A percentile compares a stretch with the other conserved stretches of the same genome.
phyloP scores from a whole-genome alignment of 116 monocot genomes.

The Trichopus zeylanicus region DNA sequence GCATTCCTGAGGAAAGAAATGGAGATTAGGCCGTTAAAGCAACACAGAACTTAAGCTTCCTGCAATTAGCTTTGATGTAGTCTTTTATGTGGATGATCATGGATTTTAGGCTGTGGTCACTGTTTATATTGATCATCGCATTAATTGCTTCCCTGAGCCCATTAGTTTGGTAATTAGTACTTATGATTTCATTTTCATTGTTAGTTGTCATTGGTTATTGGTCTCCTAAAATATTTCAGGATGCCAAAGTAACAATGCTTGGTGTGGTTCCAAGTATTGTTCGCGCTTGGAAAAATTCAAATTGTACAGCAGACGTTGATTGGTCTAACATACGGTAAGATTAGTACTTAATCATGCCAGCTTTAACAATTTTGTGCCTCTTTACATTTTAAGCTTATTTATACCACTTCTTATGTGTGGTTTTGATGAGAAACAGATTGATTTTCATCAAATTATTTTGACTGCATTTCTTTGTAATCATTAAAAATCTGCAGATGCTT shows the following conservation, averaged over 20 bases:
- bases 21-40: too few species aligned
- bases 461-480: constrained; percentile 2
- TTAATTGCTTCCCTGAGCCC: not conserved
- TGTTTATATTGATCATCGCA: not conserved
- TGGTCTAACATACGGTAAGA: constrained; percentile 87
- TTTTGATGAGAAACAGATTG: too few species aligned
- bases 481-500: constrained; percentile 57
- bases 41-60: too few species aligned
- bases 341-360: not conserved
- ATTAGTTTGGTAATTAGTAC: not conserved
- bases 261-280: constrained; percentile 93
- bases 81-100: too few species aligned
- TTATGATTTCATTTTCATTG: not conserved
- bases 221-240: constrained; percentile 28
- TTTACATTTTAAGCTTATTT: not conserved
- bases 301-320: constrained; percentile 69
- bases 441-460: too few species aligned
- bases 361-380: not conserved
- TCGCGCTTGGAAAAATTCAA: constrained; percentile 90
- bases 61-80: too few species aligned
- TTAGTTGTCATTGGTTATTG: not conserved
- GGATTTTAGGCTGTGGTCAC: too few species aligned
- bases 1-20: too few species aligned
- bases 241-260: constrained; percentile 96
- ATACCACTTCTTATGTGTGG: not conserved